Evolutionary conservation across 116 monocot genomes (phyloP), one percentile per base, ranked within the genome.

Genomic region (Dioscorea cayenensis): DNA sequence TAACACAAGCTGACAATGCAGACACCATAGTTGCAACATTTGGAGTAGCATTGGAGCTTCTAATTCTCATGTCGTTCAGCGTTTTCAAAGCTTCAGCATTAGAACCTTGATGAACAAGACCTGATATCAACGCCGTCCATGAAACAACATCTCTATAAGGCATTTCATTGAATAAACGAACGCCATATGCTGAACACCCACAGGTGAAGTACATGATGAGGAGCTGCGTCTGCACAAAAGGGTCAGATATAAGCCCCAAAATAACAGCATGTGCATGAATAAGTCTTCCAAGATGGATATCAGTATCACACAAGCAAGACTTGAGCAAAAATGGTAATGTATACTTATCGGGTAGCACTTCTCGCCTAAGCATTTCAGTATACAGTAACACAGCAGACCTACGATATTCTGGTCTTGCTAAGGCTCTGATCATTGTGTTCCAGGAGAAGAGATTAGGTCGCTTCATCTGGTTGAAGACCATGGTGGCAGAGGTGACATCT

Each of bases 121-220:
- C 81, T 0, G 88, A 92, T 14, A 92, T 76, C 65, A 82, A 62
- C 11, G 70, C 81, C 6, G 86, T 92, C 88, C 85, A 92, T 19
- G 76, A 77, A 12, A 87, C 82, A 7, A 92, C 81, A 82, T 92
- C 92, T 63, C 68, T 78, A 3, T 49, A 14, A 5, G 29, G 14
- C 67, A 88, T 84, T 79, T 49, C 71, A 58, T 79, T 73, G 35
- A 92, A 92, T 77, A 84, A 2, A 4, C 19, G 14, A 0, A 65
- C 22, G 0, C 81, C 85, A 32, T 69, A 58, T 0, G 16, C 60
- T 20, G 50, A 9, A 71, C 59, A 66, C 65, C 84, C 73, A 36
- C 75, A 81, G 2, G n/a, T n/a, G 0, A 88, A 73, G 66, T 92
- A 92, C 71, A 78, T 59, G 19, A 27, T 59, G 50, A 92, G n/a